Conservation (phyloP, 495 filamentous ascomycete species). For the Beverwykella pulmonaria region DNA sequence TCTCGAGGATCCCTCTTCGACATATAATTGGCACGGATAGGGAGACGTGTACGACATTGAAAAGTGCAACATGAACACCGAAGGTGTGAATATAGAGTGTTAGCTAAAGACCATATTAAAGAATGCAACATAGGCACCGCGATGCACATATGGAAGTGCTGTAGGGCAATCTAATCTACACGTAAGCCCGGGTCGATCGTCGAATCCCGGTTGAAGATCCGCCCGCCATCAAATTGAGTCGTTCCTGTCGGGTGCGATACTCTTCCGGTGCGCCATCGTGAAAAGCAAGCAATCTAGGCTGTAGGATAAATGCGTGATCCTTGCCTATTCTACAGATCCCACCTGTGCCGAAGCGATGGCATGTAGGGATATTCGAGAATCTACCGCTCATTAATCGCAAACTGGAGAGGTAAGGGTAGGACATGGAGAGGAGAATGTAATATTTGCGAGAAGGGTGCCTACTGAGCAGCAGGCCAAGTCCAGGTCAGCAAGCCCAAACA, state of each 20-base stretch:
- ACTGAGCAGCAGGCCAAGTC: too few species aligned
- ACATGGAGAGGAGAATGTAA: too few species aligned
- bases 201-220: neutral
- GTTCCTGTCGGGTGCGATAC: neutral
- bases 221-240: neutral
- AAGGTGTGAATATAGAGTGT: neutral
- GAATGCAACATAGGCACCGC: slow-evolving; percentile 2
- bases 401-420: too few species aligned
- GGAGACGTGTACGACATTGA: neutral
- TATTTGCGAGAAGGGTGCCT: too few species aligned
- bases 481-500: too few species aligned
- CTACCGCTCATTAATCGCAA: too few species aligned
- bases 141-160: neutral
- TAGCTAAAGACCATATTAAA: slow-evolving; percentile 4
- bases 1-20: too few species aligned
- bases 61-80: neutral
- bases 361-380: neutral
- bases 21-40: too few species aligned
- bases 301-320: neutral
- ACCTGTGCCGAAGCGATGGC: neutral
- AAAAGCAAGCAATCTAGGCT: neutral
- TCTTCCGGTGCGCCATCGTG: neutral
- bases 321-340: neutral
- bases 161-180: neutral
- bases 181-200: neutral